Base-by-base conservation (phyloP, 2,329 filamentous ascomycete species). In the Penicillium aurantiogriseum region DNA sequence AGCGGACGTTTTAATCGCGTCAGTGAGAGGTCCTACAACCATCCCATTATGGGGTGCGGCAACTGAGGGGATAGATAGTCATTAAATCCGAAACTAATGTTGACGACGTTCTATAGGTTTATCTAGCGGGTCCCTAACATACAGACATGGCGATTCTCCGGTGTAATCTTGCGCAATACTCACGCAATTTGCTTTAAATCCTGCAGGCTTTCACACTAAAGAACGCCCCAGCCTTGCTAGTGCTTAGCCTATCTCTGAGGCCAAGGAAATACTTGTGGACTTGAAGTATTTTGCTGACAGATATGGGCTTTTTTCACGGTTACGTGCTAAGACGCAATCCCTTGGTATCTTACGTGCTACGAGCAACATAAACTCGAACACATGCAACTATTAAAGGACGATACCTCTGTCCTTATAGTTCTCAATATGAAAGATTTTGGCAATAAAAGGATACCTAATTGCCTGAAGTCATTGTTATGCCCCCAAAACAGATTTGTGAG, bases 341-440 rank as follows among this genome's bases (percentile, higher is more conserved):
- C 27, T 33, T 9, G 3, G 15, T 4, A 27, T 43, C 21, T 51
- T 31, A 31, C 49, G 49, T 51, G 49, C 49, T 43, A 43, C 13
- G 33, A 17, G 25, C 23, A 27, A 62, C 10, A 50, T 58, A 29
- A 61, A 66, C 44, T 33, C n/a, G 10, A 33, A 21, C 19, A 21
- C 2, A 46, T 17, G 27, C 7, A 6, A 33, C n/a, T 15, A 31
- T 31, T 46, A 33, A 36, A 35, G 21, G 1, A 35, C 9, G 2
- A n/a, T 11, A 1, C 2, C 5, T n/a, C 21, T 33, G 1, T 2
- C 4, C 23, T 47, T 25, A 0, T 0, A 23, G 8, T 8, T 33
- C 13, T 23, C 13, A 8, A n/a, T 1, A 10, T 47, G 29, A 17
- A 8, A 35, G 19, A 7, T 5, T 1, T 4, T 25, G 45, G 5